Conservation (phyloP, 2,329 filamentous ascomycete species). For the Sporothrix pseudoabietina region DNA sequence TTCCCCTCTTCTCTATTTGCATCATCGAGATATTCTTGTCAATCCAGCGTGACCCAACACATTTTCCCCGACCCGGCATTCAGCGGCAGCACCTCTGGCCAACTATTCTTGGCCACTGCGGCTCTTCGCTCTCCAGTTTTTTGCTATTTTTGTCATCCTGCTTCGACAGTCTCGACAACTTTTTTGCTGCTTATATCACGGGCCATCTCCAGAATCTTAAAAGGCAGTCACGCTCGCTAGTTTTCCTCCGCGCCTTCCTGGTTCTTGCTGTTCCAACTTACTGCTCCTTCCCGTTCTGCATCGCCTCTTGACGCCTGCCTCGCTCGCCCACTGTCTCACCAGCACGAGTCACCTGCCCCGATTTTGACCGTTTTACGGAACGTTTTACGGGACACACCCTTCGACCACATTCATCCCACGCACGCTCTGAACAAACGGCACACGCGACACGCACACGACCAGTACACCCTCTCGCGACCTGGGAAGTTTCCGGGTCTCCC, state of each 20-base stretch:
- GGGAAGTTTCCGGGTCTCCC: background rate
- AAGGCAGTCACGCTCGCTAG: slow-evolving; percentile 20
- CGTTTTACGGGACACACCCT: background rate
- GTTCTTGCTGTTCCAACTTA: background rate
- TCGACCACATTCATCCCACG: slow-evolving; percentile 16
- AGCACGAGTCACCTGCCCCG: slow-evolving; percentile 21
- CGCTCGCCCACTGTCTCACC: slow-evolving; percentile 16
- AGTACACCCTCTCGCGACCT: background rate
- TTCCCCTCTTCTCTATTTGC: background rate
- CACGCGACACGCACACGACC: background rate
- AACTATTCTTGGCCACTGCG: slow-evolving; percentile 13
- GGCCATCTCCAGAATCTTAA: background rate
- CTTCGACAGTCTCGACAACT: background rate
- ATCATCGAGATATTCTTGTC: background rate
- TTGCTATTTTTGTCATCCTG: background rate
- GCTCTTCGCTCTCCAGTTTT: background rate
- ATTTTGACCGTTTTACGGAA: background rate
- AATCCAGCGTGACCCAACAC: background rate
- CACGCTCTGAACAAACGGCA: background rate
- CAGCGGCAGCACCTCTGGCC: slow-evolving; percentile 16
- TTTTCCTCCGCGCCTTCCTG: slow-evolving; percentile 16
- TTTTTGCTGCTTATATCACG: slow-evolving; percentile 11
- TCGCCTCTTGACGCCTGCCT: background rate
- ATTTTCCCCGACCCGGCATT: background rate
- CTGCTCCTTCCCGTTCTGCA: background rate